Evolutionary conservation across 2,329 filamentous ascomycete species (phyloP).

Genomic region (Sordariomycetes sp.): DNA sequence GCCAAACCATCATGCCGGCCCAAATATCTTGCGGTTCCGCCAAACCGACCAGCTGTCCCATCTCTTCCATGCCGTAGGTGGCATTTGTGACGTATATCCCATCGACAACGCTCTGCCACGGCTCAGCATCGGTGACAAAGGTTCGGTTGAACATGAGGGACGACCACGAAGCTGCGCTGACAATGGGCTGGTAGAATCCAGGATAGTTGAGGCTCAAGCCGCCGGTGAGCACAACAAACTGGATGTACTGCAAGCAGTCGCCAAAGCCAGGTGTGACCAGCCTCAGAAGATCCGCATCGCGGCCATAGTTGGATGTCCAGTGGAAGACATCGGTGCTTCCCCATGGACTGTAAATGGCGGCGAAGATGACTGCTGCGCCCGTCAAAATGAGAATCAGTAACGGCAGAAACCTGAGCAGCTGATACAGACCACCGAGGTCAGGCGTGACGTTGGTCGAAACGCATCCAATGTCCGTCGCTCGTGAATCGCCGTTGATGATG

Average conservation of each 20-base stretch:
- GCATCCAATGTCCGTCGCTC: slow-evolving; percentile 62
- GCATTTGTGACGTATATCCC: slow-evolving; percentile 79
- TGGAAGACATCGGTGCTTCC: slow-evolving; percentile 82
- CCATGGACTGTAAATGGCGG: slow-evolving; percentile 88
- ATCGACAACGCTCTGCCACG: slow-evolving; percentile 62
- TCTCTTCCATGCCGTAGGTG: slow-evolving; percentile 67
- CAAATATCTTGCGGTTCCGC: slow-evolving; percentile 69
- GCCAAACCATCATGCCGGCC: slow-evolving; percentile 89
- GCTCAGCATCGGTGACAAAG: slow-evolving; percentile 61
- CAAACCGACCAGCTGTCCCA: slow-evolving; percentile 80
- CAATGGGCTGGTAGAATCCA: slow-evolving; percentile 85
- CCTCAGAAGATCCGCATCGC: slow-evolving; percentile 83
- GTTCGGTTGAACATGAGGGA: slow-evolving; percentile 87
- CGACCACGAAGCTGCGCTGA: slow-evolving; percentile 85
- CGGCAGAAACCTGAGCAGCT: slow-evolving; percentile 66
- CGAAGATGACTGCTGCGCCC: slow-evolving; percentile 72
- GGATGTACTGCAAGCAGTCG: slow-evolving; percentile 93
- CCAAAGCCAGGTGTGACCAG: slow-evolving; percentile 93
- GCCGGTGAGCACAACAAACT: slow-evolving; percentile 85
- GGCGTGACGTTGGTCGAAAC: slow-evolving; percentile 78
- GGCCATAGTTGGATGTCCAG: slow-evolving; percentile 96
- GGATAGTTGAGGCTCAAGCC: slow-evolving; percentile 81
- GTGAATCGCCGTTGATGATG: slow-evolving; percentile 64
- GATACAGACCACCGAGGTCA: slow-evolving; percentile 62
- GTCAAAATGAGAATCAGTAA: slow-evolving; percentile 70